Conservation (phyloP, 2,329 filamentous ascomycete species). For the Periconia sp. region DNA sequence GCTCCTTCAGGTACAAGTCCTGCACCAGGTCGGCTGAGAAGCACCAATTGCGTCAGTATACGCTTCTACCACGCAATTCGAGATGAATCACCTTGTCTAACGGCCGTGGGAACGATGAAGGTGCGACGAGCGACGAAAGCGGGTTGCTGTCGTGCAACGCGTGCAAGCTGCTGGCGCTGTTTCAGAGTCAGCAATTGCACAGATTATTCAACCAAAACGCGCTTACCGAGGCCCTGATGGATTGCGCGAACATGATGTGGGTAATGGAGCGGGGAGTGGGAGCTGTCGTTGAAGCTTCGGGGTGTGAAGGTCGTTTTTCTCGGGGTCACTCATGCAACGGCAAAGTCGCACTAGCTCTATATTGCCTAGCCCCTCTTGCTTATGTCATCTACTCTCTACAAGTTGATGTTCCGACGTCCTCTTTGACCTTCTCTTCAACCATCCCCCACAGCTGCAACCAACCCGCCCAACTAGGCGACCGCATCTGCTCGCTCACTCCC, state of each 20-base stretch:
- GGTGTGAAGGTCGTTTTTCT: constrained; percentile 23
- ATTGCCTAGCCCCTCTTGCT: constrained; percentile 17
- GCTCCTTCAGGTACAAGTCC: constrained; percentile 94
- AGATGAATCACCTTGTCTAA: constrained; percentile 61
- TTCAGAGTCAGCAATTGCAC: constrained; percentile 27
- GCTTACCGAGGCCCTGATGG: constrained; percentile 63
- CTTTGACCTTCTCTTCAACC: constrained; percentile 10
- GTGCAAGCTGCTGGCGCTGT: constrained; percentile 63
- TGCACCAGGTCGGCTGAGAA: constrained; percentile 88
- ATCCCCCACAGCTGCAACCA: constrained; percentile 18
- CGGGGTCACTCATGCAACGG: constrained; percentile 9
- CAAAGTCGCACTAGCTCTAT: constrained; percentile 15
- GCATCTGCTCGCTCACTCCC: constrained; percentile 1
- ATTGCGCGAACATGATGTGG: constrained; percentile 60
- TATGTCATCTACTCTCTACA: not conserved
- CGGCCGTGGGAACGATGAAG: constrained; percentile 63
- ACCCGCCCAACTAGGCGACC: not conserved
- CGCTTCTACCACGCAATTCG: constrained; percentile 17
- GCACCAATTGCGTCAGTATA: constrained; percentile 37
- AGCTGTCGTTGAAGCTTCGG: constrained; percentile 36
- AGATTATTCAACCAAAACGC: constrained; percentile 6
- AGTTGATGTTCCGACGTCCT: not conserved
- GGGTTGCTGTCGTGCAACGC: constrained; percentile 60
- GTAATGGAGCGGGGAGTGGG: constrained; percentile 27
- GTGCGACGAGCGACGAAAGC: constrained; percentile 60